Percentiles rank a stretch among this genome's conserved stretches.
Conservation (phyloP, 2,329 filamentous ascomycete genomes). For the Hymenoscyphus fraxineus region DNA sequence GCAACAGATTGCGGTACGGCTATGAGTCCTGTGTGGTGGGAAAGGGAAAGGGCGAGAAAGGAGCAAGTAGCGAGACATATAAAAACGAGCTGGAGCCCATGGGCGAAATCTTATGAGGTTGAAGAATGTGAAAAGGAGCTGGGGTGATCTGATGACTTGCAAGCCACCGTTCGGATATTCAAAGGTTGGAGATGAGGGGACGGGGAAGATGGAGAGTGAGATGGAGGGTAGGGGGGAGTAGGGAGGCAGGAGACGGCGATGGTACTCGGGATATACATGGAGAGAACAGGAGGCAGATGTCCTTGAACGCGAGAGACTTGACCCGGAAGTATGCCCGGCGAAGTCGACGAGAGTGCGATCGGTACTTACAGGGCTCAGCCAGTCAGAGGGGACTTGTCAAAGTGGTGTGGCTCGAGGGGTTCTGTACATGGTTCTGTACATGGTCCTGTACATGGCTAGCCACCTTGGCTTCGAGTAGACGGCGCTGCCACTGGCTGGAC, state of each 20-base stretch:
- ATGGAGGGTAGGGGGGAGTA: slow-evolving; percentile 24
- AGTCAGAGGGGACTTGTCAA: neutral
- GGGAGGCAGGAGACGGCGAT: slow-evolving; percentile 1
- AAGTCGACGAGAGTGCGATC: slow-evolving; percentile 17
- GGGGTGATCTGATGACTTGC: slow-evolving; percentile 32
- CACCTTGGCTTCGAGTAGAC: neutral
- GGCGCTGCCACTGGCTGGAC: neutral
- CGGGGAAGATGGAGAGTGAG: slow-evolving; percentile 20
- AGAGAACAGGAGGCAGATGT: slow-evolving; percentile 23
- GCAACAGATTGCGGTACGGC: slow-evolving; percentile 10
- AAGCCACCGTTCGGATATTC: slow-evolving; percentile 18
- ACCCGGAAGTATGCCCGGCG: slow-evolving; percentile 23
- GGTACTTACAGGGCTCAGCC: slow-evolving; percentile 28
- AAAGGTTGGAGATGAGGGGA: slow-evolving; percentile 19
- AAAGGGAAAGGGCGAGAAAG: slow-evolving; percentile 11
- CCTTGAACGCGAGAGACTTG: slow-evolving; percentile 24
- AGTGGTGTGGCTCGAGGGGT: neutral
- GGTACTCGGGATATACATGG: slow-evolving; percentile 19
- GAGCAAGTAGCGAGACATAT: neutral
- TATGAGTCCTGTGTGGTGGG: neutral
- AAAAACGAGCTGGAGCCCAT: slow-evolving; percentile 1
- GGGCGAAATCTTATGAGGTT: slow-evolving; percentile 5
- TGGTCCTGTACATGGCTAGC: neutral
- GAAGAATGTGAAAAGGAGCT: slow-evolving; percentile 10
- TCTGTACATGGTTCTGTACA: neutral